phyloP scores from a whole-genome alignment of 2,329 filamentous ascomycete species.

The Coleophoma cylindrospora region DNA sequence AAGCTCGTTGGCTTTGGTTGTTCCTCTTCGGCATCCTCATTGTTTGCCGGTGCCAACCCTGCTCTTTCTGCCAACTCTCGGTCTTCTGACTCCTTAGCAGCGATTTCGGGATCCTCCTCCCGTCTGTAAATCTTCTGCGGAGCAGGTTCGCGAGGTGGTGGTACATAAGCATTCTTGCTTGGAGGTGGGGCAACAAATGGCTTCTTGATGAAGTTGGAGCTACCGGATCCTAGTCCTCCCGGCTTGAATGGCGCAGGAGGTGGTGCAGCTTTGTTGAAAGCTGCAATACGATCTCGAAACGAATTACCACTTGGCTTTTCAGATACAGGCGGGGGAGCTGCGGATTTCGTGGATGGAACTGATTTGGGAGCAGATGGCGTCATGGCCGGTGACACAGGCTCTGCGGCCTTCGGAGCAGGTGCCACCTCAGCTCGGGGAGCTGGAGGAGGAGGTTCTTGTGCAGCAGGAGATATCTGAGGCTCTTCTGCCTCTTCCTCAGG shows the following conservation, averaged over 20 bases:
- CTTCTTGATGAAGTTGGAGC: slow-evolving; percentile 82
- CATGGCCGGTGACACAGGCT: slow-evolving; percentile 21
- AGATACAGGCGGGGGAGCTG: slow-evolving; percentile 58
- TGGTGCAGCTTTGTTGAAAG: slow-evolving; percentile 88
- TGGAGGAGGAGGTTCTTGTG: slow-evolving; percentile 27
- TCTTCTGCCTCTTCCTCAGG: slow-evolving; percentile 33
- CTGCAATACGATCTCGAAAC: slow-evolving; percentile 93
- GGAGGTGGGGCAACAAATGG: slow-evolving; percentile 94
- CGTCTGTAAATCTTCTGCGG: slow-evolving; percentile 74
- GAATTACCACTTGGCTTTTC: slow-evolving; percentile 74
- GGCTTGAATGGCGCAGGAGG: slow-evolving; percentile 91
- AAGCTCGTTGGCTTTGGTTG: slow-evolving; percentile 87
- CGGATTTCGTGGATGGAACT: slow-evolving; percentile 30
- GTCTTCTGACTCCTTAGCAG: slow-evolving; percentile 60
- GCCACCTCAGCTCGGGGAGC: slow-evolving; percentile 30
- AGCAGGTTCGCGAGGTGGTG: slow-evolving; percentile 65
- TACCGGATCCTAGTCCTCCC: slow-evolving; percentile 51
- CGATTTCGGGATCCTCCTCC: slow-evolving; percentile 77
- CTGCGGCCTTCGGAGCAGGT: slow-evolving; percentile 25
- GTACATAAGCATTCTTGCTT: slow-evolving; percentile 85
- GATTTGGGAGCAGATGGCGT: slow-evolving; percentile 20
- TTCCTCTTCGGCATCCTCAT: slow-evolving; percentile 58
- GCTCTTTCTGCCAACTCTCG: slow-evolving; percentile 63
- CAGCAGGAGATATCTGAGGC: slow-evolving; percentile 25
- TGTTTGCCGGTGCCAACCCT: slow-evolving; percentile 47